Conservation (phyloP, 805 yeast species). For the Zygosaccharomyces rouxii region DNA sequence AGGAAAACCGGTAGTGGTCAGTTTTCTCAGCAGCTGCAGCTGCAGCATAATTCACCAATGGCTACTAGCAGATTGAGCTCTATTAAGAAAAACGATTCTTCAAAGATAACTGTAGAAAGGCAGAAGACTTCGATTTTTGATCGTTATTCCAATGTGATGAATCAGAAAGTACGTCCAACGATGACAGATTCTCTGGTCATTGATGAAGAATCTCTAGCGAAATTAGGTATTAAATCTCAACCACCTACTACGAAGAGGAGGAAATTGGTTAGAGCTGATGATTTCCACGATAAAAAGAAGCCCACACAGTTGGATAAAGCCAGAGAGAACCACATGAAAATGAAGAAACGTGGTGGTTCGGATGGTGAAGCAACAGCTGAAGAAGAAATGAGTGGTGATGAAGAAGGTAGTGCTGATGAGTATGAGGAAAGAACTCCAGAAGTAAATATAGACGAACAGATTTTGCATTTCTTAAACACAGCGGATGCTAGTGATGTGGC, state of each 20-base stretch:
- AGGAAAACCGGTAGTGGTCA: neutral
- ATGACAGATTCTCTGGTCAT: slow-evolving; percentile 10
- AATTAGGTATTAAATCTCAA: slow-evolving; percentile 13
- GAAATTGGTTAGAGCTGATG: slow-evolving; percentile 40
- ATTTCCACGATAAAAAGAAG: slow-evolving; percentile 20
- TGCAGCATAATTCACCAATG: slow-evolving; percentile 20
- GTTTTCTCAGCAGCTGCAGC: slow-evolving; percentile 1
- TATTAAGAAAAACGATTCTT: slow-evolving; percentile 14
- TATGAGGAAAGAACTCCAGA: slow-evolving; percentile 28
- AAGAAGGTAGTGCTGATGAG: slow-evolving; percentile 37
- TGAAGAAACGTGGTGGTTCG: slow-evolving; percentile 14
- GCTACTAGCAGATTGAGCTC: slow-evolving; percentile 20
- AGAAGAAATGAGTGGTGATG: slow-evolving; percentile 39
- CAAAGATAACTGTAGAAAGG: slow-evolving; percentile 38
- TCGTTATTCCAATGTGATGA: slow-evolving; percentile 33
- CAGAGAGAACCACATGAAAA: slow-evolving; percentile 25
- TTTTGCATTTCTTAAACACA: slow-evolving; percentile 71
- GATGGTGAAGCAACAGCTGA: slow-evolving; percentile 24
- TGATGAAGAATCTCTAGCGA: slow-evolving; percentile 18
- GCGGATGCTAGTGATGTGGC: slow-evolving; percentile 71
- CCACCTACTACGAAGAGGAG: slow-evolving; percentile 33
- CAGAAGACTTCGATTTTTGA: slow-evolving; percentile 37
- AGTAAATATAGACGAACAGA: slow-evolving; percentile 54
- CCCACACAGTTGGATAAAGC: slow-evolving; percentile 35
- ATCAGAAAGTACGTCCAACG: slow-evolving; percentile 13